Base-by-base conservation (phyloP, 805 yeast genomes). In the Saccharomycopsis synnaedendra region DNA sequence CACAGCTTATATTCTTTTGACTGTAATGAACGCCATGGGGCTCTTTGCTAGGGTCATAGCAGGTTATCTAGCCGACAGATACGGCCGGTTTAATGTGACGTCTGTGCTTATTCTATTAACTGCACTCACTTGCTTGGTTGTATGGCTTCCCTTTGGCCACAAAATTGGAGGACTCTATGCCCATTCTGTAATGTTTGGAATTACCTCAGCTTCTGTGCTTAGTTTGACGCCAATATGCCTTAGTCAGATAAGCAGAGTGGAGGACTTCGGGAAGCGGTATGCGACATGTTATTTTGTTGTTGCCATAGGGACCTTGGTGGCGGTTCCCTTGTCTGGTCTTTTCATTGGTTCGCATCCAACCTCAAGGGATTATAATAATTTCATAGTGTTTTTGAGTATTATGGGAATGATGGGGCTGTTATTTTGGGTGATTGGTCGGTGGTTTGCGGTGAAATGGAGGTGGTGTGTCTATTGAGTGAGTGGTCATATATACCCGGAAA, bases 161-260 rank as follows among this genome's bases (percentile, higher is more conserved):
- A 62, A 52, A 46, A 51, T 56, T 8, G 63, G 55, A 11, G 72
- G 60, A 5, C 58, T 64, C 41, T 72, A 66, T 60, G 71, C 69
- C 1, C 77, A 75, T 49, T 61, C 76, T 1, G 65, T 63, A 1
- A 55, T 73, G 4, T 78, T 71, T 57, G 85, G 85, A 0, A 71
- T 79, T 48, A 64, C 72, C 44, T 68, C 80, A 3, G 77, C 82
- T 4, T 71, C 82, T 0, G 74, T 77, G 4, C 64, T 78, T 43
- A 70, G 82, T 4, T 57, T 78, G 44, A 71, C 78, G n/a, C 83
- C 85, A 2, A 77, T 75, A 3, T 75, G 82, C 55, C 65, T 75
- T 33, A 80, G 80, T 0, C 78, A 74, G 44, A 75, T 80, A 38
- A 74, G 82, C 19, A 70, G 72, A 46, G 70, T 74, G 1, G 72